These are phyloP conservation scores for Aspergillus texensis DNA, from an alignment of 2,329 filamentous ascomycete genomes.

Conservation along the genomic window DNA sequence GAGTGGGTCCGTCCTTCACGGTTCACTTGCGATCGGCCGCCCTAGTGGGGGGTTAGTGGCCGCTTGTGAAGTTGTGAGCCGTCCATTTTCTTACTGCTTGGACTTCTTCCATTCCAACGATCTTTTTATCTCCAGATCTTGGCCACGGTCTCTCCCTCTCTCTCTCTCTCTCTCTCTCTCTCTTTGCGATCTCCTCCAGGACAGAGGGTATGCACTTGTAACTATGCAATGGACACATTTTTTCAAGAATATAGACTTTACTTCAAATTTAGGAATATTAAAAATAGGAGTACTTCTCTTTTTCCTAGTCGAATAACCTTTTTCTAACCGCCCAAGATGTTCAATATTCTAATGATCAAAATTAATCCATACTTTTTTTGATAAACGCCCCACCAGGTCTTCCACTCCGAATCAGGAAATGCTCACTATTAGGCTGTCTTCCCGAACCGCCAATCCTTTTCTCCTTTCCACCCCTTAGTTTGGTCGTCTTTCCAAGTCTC, in stretches of 20 bases:
- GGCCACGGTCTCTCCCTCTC: too few relatives aligned
- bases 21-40: conserved; percentile 4
- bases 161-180: too few relatives aligned
- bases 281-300: too few relatives aligned
- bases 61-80: neutral
- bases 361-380: neutral
- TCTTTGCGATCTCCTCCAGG: neutral
- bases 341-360: neutral
- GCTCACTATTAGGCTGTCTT: conserved; percentile 3
- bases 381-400: conserved; percentile 1
- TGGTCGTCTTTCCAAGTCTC: neutral
- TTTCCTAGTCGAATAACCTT: neutral
- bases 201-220: neutral
- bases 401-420: conserved; percentile 5
- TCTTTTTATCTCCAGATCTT: neutral
- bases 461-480: conserved; percentile 5
- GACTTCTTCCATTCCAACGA: neutral
- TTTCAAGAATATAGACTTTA: neutral
- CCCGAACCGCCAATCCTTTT: conserved; percentile 6
- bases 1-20: conserved; percentile 1
- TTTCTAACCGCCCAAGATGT: neutral
- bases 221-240: neutral
- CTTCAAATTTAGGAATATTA: neutral
- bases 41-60: conserved; percentile 4
- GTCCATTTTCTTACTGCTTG: conserved; percentile 1